A percentile compares a stretch with the other conserved stretches of the same genome.
phyloP scores from a whole-genome alignment of 2,329 filamentous ascomycete genomes.

The Rutstroemia sp. region DNA sequence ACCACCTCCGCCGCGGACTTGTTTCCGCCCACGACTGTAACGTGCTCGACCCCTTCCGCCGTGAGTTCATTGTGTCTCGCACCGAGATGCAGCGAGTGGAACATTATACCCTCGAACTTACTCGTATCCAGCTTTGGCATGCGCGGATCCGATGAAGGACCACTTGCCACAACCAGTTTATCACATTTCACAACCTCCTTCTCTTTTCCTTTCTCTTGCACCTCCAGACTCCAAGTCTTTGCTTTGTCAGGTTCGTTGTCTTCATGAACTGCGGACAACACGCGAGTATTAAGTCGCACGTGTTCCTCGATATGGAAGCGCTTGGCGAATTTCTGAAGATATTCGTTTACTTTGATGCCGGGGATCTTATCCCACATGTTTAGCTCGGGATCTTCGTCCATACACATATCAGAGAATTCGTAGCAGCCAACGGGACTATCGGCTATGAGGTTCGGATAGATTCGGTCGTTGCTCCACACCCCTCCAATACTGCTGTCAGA shows the following conservation, averaged over 20 bases:
- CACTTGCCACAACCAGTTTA: conserved; percentile 15
- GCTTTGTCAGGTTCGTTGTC: neutral
- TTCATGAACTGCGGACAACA: neutral
- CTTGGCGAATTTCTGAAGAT: conserved; percentile 14
- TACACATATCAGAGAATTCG: conserved; percentile 64
- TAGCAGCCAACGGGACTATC: conserved; percentile 68
- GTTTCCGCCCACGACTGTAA: conserved; percentile 15
- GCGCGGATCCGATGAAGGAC: conserved; percentile 9
- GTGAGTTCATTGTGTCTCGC: conserved; percentile 2
- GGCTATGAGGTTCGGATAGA: conserved; percentile 61
- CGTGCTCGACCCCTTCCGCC: conserved; percentile 7
- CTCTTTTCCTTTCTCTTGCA: neutral
- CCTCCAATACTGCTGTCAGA: conserved; percentile 51
- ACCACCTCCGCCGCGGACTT: conserved; percentile 16
- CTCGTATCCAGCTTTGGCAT: conserved; percentile 10
- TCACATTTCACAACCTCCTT: neutral
- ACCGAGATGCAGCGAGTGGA: conserved; percentile 13
- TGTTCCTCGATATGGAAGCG: conserved; percentile 9
- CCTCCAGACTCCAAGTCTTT: conserved; percentile 7
- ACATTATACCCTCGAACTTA: conserved; percentile 6
- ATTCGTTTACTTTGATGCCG: conserved; percentile 11
- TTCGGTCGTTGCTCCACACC: conserved; percentile 58
- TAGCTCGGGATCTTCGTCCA: conserved; percentile 10
- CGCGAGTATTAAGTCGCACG: conserved; percentile 36
- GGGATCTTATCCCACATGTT: conserved; percentile 9